phyloP scores from a whole-genome alignment of 2,329 filamentous ascomycete species.

The Juglanconis juglandina region DNA sequence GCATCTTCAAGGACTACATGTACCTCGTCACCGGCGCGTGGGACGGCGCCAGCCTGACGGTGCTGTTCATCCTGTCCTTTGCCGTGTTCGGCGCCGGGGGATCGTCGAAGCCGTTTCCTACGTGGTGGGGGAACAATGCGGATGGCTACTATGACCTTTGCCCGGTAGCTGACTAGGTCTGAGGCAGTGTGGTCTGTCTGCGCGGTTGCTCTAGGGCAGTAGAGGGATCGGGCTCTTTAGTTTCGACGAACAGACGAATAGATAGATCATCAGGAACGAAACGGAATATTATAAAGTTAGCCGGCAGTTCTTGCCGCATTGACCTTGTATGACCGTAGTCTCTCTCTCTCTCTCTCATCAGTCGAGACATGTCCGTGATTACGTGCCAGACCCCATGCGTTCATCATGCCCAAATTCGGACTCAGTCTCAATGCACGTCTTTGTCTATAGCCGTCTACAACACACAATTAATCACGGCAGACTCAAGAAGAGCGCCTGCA shows the following conservation, averaged over 20 bases:
- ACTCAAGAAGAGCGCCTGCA: conserved; percentile 5
- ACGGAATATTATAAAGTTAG: background rate
- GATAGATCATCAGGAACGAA: background rate
- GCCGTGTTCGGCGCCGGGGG: conserved; percentile 53
- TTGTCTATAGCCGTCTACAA: background rate
- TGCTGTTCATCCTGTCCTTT: conserved; percentile 52
- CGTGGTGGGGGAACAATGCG: conserved; percentile 53
- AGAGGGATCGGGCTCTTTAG: too few species aligned
- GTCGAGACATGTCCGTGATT: too few species aligned
- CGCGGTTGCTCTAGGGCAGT: too few species aligned
- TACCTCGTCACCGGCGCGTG: conserved; percentile 52
- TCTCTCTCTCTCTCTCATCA: background rate
- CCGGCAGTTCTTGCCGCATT: background rate
- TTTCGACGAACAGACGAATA: background rate
- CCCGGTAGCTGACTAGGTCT: conserved; percentile 32
- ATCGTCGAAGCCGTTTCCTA: conserved; percentile 40
- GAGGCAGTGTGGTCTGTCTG: background rate
- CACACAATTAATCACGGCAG: background rate
- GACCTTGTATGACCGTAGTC: background rate
- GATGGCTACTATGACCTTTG: conserved; percentile 48
- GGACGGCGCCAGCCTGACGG: conserved; percentile 47
- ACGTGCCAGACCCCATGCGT: too few species aligned
- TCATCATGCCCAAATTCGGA: too few species aligned
- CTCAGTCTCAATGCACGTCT: too few species aligned
- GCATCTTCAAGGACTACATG: conserved; percentile 51